Conservation (phyloP, 495 filamentous ascomycete genomes). For the Wilcoxina mikolae region DNA sequence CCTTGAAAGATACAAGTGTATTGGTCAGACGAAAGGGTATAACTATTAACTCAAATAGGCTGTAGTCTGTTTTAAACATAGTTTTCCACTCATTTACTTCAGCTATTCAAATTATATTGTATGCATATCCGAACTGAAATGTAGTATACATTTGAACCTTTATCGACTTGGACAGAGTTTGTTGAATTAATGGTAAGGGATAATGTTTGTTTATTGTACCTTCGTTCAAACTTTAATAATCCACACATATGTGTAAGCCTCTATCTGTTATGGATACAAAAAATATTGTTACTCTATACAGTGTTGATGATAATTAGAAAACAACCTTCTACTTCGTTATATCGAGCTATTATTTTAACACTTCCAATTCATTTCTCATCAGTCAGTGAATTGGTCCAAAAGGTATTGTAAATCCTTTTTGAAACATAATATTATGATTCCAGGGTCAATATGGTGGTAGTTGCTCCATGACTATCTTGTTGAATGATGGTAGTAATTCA, state of each 20-base stretch:
- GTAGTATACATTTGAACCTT: not conserved
- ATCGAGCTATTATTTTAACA: not conserved
- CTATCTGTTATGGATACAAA: constrained; percentile 1
- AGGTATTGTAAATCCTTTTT: constrained; percentile 3
- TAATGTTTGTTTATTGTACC: not conserved
- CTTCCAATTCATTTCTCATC: not conserved
- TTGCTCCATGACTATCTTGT: too few relatives aligned
- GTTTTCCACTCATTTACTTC: constrained; percentile 31
- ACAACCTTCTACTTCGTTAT: constrained; percentile 8
- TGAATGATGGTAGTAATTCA: too few relatives aligned
- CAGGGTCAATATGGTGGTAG: too few relatives aligned
- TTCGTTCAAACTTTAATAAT: constrained; percentile 4
- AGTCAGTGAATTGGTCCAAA: not conserved
- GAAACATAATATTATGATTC: too few relatives aligned
- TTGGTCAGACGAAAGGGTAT: constrained; percentile 26
- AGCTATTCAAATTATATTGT: constrained; percentile 21
- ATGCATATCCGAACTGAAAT: constrained; percentile 2
- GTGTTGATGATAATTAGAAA: not conserved
- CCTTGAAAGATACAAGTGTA: constrained; percentile 25
- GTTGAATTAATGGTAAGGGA: too few relatives aligned
- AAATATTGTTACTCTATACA: not conserved
- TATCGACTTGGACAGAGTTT: not conserved
- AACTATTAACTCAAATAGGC: constrained; percentile 24
- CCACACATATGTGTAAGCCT: not conserved
- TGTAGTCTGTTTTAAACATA: constrained; percentile 28